phyloP scores from a whole-genome alignment of 192 early-diverging fungal genomes.

The Globomyces pollinis-pini region DNA sequence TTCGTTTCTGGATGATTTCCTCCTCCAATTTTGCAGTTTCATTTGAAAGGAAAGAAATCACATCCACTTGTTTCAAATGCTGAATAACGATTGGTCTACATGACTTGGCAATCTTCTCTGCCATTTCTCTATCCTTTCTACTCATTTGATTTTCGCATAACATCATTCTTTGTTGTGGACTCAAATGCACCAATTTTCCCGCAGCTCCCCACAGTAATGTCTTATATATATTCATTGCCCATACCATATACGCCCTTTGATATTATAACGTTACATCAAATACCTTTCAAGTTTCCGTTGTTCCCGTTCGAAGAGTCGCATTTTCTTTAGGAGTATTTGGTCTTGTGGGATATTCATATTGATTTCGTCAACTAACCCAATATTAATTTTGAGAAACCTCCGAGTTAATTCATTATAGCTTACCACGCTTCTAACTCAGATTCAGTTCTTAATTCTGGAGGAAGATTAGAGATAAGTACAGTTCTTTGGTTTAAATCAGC shows the following conservation, averaged over 20 bases:
- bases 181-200: slow-evolving; percentile 10
- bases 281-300: slow-evolving; percentile 34
- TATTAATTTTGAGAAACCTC: slow-evolving; percentile 31
- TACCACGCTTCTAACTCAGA: slow-evolving; percentile 30
- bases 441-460: slow-evolving; percentile 29
- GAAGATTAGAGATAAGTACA: slow-evolving; percentile 41
- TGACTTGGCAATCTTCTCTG: background rate
- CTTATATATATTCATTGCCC: slow-evolving; percentile 28
- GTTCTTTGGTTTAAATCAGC: slow-evolving; percentile 40
- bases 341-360: slow-evolving; percentile 24
- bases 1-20: slow-evolving; percentile 21
- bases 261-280: too few relatives aligned
- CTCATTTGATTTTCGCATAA: slow-evolving; percentile 11
- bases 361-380: slow-evolving; percentile 39
- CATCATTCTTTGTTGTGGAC: slow-evolving; percentile 5
- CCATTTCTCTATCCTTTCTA: slow-evolving; percentile 14
- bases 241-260: slow-evolving; percentile 28
- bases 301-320: slow-evolving; percentile 13
- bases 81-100: background rate
- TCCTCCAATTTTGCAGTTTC: slow-evolving; percentile 24
- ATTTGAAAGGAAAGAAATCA: slow-evolving; percentile 29
- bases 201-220: slow-evolving; percentile 9
- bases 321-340: slow-evolving; percentile 8
- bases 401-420: too few relatives aligned
- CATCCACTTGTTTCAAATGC: slow-evolving; percentile 8